These are phyloP conservation scores for Coriolopsis trogii DNA, from an alignment of 1,284 basidiomycete genomes.

Conservation along the genomic window DNA sequence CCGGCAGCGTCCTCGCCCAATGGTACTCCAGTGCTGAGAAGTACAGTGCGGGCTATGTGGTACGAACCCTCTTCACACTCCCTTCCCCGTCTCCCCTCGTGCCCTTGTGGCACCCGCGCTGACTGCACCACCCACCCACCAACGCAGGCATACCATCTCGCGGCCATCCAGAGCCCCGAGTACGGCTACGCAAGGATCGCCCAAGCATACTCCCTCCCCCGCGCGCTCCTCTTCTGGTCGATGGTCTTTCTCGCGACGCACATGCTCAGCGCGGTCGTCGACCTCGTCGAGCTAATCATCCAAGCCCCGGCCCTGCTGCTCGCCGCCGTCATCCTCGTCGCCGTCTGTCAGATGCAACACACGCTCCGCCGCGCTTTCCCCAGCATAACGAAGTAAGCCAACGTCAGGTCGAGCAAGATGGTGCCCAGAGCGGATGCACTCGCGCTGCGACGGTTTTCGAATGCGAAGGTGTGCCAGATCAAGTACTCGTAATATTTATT, in stretches of 20 bases:
- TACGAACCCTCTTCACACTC: conserved; percentile 7
- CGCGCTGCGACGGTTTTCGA: too few relatives aligned
- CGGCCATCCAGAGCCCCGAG: conserved; percentile 11
- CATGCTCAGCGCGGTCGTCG: conserved; percentile 19
- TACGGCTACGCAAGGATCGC: conserved; percentile 25
- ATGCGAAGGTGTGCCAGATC: too few relatives aligned
- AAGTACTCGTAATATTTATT: too few relatives aligned
- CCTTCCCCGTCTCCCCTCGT: too few relatives aligned
- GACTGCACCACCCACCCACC: too few relatives aligned
- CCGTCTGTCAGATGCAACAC: conserved; percentile 4
- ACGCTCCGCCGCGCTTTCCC: conserved; percentile 3
- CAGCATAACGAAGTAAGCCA: too few relatives aligned
- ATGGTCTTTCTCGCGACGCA: conserved; percentile 21
- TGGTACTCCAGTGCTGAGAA: conserved; percentile 20
- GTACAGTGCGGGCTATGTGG: conserved; percentile 20
- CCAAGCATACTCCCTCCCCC: conserved; percentile 19
- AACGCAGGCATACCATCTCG: conserved; percentile 23
- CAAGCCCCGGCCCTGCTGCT: conserved; percentile 10
- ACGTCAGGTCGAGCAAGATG: too few relatives aligned
- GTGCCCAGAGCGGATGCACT: too few relatives aligned
- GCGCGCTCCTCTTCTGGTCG: conserved; percentile 27
- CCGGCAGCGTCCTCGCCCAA: conserved; percentile 18
- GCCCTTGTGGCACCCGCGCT: too few relatives aligned
- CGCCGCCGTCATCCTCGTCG: conserved; percentile 6
- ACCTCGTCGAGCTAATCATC: conserved; percentile 9